phyloP scores from a whole-genome alignment of 1,139 yeast genomes.

The Yamadazyma blattariae region DNA sequence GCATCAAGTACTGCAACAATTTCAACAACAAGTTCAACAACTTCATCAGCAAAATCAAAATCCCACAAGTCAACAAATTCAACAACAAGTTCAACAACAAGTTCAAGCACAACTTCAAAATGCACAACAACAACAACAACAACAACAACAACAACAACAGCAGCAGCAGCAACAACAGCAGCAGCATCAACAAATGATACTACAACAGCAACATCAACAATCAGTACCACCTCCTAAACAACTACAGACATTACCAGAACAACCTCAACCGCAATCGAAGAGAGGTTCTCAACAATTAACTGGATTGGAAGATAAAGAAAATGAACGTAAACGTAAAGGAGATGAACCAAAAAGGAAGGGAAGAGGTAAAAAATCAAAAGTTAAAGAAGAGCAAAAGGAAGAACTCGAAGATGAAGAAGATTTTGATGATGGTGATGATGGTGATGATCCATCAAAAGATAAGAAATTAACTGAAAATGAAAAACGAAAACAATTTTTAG shows the following conservation, averaged over 20 bases:
- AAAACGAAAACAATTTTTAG: slow-evolving; percentile 78
- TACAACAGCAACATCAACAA: slow-evolving; percentile 4
- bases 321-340: slow-evolving; percentile 1
- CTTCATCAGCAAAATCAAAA: slow-evolving; percentile 6
- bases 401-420: slow-evolving; percentile 1
- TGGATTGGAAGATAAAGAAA: neutral
- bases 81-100: slow-evolving; percentile 7
- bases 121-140: neutral
- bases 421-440: slow-evolving; percentile 1
- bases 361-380: neutral
- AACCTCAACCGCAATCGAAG: slow-evolving; percentile 3
- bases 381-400: neutral
- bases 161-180: slow-evolving; percentile 6
- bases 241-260: neutral
- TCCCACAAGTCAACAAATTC: neutral
- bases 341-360: slow-evolving; percentile 2
- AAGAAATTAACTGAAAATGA: slow-evolving; percentile 32
- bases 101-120: slow-evolving; percentile 4
- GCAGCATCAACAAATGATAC: slow-evolving; percentile 7
- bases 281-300: too few relatives aligned
- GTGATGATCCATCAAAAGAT: slow-evolving; percentile 12
- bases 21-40: slow-evolving; percentile 7
- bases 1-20: slow-evolving; percentile 7
- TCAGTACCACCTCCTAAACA: too few relatives aligned
- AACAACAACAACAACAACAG: slow-evolving; percentile 6